Evolutionary conservation across 495 filamentous ascomycete species (phyloP), one percentile per base, ranked within the genome.

Genomic region (Penicillium malachiteum): DNA sequence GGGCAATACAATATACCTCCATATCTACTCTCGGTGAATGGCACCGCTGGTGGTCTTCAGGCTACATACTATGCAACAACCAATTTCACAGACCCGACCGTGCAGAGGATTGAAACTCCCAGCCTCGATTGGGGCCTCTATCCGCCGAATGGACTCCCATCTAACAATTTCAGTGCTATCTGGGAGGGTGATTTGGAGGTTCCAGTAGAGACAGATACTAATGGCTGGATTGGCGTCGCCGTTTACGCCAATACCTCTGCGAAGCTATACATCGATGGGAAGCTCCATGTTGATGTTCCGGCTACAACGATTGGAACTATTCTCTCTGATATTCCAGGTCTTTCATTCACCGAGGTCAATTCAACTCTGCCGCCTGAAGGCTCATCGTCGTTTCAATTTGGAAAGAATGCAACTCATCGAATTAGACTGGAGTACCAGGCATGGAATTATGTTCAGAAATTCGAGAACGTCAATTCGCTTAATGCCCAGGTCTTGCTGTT

Each of bases 351-450:
- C 61, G 59, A 46, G 55, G 60, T 43, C 60, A 68, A 59, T 62
- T 61, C 18, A 45, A 75, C 71, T 9, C 39, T 54, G 2, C 56
- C 72, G 12, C 76, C 76, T 1, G 49, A 65, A 1, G 74, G 71
- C 4, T 66, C 69, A 12, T 55, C 53, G 1, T 54, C 67, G 0
- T 78, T 78, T 55, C 68, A 52, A 3, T 78, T 77, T 33, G 52
- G 34, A 31, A 66, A 66, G 37, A 62, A 62, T 8, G 66, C 53
- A 10, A 59, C 33, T 3, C 71, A 77, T 54, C 59, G 68, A 7
- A 59, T 78, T 31, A 67, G 73, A 21, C 67, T 78, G 39, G 74
- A 76, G 48, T 77, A 73, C 41, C 76, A 77, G 42, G 67, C 74
- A 7, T 78, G 65, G 63, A 76, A 77, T 44, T 57, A 70, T n/a